Percentiles rank a stretch among this genome's conserved stretches.
These are phyloP conservation scores for Penicillium simplicissimum DNA, from an alignment of 495 filamentous ascomycete genomes.

Conservation along the genomic window DNA sequence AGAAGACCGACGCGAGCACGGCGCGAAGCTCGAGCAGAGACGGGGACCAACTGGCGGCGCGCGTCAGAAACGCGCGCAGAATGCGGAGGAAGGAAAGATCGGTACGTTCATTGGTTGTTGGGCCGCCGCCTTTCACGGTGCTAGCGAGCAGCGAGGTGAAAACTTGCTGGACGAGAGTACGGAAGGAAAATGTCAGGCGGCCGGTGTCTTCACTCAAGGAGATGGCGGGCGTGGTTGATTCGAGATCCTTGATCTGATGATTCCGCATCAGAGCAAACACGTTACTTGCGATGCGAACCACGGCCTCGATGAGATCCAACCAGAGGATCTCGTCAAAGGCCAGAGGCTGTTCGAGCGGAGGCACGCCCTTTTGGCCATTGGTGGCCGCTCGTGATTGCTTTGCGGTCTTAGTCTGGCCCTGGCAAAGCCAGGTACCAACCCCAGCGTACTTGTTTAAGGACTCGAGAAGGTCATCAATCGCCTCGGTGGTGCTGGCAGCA, in stretches of 20 bases:
- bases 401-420: slow-evolving; percentile 75
- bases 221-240: slow-evolving; percentile 12
- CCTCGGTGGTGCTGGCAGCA: slow-evolving; percentile 52
- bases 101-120: slow-evolving; percentile 42
- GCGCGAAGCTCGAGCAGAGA: slow-evolving; percentile 82
- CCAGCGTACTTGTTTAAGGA: slow-evolving; percentile 83
- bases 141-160: slow-evolving; percentile 85
- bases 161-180: slow-evolving; percentile 79
- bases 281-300: slow-evolving; percentile 76
- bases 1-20: slow-evolving; percentile 85
- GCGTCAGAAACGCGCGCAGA: slow-evolving; percentile 83
- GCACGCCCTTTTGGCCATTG: slow-evolving; percentile 37
- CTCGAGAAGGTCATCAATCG: slow-evolving; percentile 61
- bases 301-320: slow-evolving; percentile 84
- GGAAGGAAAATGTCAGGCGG: slow-evolving; percentile 63
- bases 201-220: slow-evolving; percentile 21
- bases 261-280: slow-evolving; percentile 44
- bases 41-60: slow-evolving; percentile 77
- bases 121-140: slow-evolving; percentile 47
- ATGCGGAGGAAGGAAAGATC: slow-evolving; percentile 85
- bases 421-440: slow-evolving; percentile 94
- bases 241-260: slow-evolving; percentile 19
- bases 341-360: slow-evolving; percentile 60
- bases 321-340: slow-evolving; percentile 80
- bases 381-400: slow-evolving; percentile 40